Evolutionary conservation across 176 grass and related monocot species (phyloP).

Genomic region (Aegilops tauschii): DNA sequence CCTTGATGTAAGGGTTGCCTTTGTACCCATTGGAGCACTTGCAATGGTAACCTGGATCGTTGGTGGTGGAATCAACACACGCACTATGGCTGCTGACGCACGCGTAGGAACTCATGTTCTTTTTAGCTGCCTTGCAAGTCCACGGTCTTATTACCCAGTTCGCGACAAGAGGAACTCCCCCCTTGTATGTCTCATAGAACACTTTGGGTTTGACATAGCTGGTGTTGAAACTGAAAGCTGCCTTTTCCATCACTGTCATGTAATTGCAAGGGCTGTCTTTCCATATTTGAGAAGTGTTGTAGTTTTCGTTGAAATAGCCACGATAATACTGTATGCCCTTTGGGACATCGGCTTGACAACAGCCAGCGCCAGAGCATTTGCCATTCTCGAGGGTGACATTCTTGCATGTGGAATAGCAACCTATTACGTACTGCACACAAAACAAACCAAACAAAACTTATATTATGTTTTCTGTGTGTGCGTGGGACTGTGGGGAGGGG

Average conservation of each 20-base stretch:
- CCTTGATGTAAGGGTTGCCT: constrained; percentile 29
- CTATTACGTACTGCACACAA: too few relatives aligned
- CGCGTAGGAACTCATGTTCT: not conserved
- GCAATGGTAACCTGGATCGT: not conserved
- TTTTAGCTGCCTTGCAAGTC: constrained; percentile 5
- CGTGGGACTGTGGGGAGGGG: too few relatives aligned
- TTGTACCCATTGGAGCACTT: not conserved
- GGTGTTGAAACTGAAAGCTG: not conserved
- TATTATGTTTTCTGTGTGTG: too few relatives aligned
- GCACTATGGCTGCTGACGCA: not conserved
- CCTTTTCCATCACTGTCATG: not conserved
- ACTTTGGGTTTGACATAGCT: not conserved
- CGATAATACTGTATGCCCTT: not conserved
- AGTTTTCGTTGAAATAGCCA: not conserved
- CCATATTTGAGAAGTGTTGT: not conserved
- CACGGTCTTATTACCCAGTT: not conserved
- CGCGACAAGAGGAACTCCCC: not conserved
- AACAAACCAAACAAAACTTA: too few relatives aligned
- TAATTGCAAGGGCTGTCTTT: not conserved
- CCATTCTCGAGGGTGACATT: too few relatives aligned
- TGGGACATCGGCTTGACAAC: too few relatives aligned
- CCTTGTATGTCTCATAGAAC: not conserved
- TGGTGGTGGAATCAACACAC: not conserved
- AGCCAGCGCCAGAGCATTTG: too few relatives aligned
- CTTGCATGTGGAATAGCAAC: too few relatives aligned